Evolutionary conservation across 192 early-diverging fungal genomes (phyloP), one percentile per base, ranked within the genome.

Genomic region (Backusella circina): DNA sequence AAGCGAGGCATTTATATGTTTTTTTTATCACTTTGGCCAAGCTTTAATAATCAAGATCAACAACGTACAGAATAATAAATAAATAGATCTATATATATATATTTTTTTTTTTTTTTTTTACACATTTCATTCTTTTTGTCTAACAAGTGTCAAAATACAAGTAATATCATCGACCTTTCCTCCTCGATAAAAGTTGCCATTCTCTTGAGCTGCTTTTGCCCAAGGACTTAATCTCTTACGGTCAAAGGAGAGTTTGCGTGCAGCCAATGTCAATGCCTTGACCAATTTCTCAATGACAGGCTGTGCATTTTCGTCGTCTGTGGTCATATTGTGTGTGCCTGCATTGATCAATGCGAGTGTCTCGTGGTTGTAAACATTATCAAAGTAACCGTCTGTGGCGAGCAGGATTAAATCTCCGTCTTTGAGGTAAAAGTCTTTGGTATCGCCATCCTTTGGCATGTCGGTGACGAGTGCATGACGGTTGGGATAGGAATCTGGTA

Each of bases 141-240:
- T 32, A 32, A 89, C 88, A 23, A 87, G 67, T 0, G 88, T 86
- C 23, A 88, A 84, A 65, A 89, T 82, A 35, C 85, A 86, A 8
- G 87, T 88, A 31, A 89, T 89, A 57, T 89, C 88, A 32, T 89
- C 88, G 18, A 87, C 73, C 82, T 89, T 89, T 30, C 88, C 86
- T n/a, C 85, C 84, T 31, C 50, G 35, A 66, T 84, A 79, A 38
- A 71, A 76, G 35, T 82, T 86, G 30, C 87, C 77, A 36, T 86
- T 83, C 31, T 81, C 82, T 31, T 85, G 77, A 12, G 88, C 86
- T 50, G 83, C 75, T 23, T 82, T 74, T 51, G 85, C 84, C 72
- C 86, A 89, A 12, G 88, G 88, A 41, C 83, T 84, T 1, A 82
- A 54, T 54, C 87, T 71, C 71, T 85, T 88, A 12, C 79, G 82